A percentile compares a stretch with the other conserved stretches of the same genome.
Conservation (phyloP, 495 filamentous ascomycete species). For the Aspergillus panamensis region DNA sequence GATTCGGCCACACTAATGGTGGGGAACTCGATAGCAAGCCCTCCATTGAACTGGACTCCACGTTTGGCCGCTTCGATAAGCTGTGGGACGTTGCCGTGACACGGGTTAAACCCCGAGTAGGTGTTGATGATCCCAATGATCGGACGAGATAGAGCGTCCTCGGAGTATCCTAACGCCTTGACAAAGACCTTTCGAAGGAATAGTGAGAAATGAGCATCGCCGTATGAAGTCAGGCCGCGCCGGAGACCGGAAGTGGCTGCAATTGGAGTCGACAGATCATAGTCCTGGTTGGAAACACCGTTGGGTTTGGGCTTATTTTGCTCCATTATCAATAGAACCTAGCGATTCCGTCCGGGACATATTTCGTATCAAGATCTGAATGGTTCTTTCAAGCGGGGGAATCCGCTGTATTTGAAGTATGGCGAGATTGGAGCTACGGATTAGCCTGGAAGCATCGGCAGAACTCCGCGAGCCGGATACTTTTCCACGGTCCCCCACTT, state of each 20-base stretch:
- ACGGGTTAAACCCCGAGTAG: constrained; percentile 63
- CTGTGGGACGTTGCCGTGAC: constrained; percentile 64
- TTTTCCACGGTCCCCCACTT: constrained; percentile 11
- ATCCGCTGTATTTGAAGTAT: constrained; percentile 5
- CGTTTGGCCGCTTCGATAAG: constrained; percentile 63
- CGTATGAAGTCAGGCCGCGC: constrained; percentile 62
- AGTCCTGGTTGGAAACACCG: constrained; percentile 36
- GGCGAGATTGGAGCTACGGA: background rate
- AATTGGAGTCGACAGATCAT: constrained; percentile 50
- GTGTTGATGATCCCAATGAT: constrained; percentile 68
- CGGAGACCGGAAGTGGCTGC: constrained; percentile 50
- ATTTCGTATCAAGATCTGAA: background rate
- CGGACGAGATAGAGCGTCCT: constrained; percentile 61
- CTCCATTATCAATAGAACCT: background rate
- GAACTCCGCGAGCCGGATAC: constrained; percentile 15
- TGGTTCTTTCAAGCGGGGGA: background rate
- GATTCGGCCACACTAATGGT: constrained; percentile 63
- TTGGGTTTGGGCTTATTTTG: background rate
- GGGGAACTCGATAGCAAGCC: constrained; percentile 62
- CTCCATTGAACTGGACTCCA: constrained; percentile 58
- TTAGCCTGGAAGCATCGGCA: constrained; percentile 8
- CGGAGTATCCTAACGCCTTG: constrained; percentile 64
- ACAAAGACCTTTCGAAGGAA: constrained; percentile 70
- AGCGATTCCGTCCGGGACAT: background rate
- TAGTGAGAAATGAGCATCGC: constrained; percentile 65